A percentile compares a stretch with the other conserved stretches of the same genome.
Conservation (phyloP, 768 basidiomycete species). For the Auricularia heimuer region DNA sequence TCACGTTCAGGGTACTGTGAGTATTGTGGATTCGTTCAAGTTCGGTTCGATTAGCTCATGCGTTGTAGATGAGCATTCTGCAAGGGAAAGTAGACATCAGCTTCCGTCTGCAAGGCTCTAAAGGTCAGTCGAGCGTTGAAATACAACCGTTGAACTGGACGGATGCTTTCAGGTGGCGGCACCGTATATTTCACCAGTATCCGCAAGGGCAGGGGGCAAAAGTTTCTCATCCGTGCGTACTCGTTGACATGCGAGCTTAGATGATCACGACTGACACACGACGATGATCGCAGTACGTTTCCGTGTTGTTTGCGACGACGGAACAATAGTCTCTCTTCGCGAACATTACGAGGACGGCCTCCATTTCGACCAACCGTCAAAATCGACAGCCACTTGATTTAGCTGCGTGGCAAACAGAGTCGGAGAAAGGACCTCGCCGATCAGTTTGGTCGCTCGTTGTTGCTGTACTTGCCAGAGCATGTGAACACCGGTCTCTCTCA, state of each 20-base stretch:
- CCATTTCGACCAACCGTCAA: background rate
- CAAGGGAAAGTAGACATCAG: conserved; percentile 72
- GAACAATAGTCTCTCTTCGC: conserved; percentile 34
- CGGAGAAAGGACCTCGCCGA: too few relatives aligned
- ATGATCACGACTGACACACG: background rate
- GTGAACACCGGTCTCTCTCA: too few relatives aligned
- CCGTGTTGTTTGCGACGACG: conserved; percentile 56
- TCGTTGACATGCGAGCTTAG: background rate
- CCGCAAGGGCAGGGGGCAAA: conserved; percentile 59
- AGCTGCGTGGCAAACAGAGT: too few relatives aligned
- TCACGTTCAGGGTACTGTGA: conserved; percentile 54
- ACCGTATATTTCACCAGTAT: conserved; percentile 81
- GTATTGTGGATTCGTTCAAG: conserved; percentile 16
- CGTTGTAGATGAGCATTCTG: conserved; percentile 54
- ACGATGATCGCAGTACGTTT: conserved; percentile 42
- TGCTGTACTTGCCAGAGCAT: too few relatives aligned
- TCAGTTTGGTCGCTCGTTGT: too few relatives aligned
- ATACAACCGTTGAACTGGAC: background rate
- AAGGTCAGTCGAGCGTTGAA: conserved; percentile 31
- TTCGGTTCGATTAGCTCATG: background rate
- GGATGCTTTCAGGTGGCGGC: conserved; percentile 41
- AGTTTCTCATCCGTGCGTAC: conserved; percentile 56
- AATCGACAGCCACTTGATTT: background rate
- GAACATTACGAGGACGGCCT: background rate
- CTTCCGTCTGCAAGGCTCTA: conserved; percentile 64